Percentiles rank a stretch among this genome's conserved stretches.
Conservation (phyloP, 2,329 filamentous ascomycete species). For the Gnomoniopsis smithogilvyi region DNA sequence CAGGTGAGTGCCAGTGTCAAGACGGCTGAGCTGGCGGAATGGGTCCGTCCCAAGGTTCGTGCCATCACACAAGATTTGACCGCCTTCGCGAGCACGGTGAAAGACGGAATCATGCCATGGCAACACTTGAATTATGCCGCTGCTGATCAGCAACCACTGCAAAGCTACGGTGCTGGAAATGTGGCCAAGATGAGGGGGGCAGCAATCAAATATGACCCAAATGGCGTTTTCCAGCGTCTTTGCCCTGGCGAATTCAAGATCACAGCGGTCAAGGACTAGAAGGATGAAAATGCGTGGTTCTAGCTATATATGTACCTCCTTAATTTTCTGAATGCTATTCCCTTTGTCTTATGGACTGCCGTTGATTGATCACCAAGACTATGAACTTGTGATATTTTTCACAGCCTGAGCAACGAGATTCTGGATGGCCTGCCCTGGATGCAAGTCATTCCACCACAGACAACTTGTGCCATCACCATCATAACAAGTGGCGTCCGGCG, state of each 20-base stretch:
- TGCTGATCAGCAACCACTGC: conserved; percentile 24
- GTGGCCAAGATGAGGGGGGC: conserved; percentile 22
- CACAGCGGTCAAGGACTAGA: background rate
- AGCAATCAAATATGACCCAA: conserved; percentile 24
- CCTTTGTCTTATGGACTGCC: no score
- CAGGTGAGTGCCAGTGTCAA: background rate
- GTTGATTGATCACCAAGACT: no score
- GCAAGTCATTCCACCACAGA: no score
- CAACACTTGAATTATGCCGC: conserved; percentile 27
- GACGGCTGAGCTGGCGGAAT: background rate
- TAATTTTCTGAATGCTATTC: no score
- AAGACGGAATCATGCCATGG: conserved; percentile 22
- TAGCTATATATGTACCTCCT: no score
- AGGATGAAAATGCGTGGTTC: background rate
- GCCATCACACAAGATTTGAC: no score
- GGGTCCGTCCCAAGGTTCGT: no score
- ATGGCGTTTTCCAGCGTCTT: conserved; percentile 25
- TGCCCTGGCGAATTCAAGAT: conserved; percentile 25
- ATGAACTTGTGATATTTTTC: no score
- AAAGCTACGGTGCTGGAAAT: conserved; percentile 27
- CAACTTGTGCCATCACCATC: no score
- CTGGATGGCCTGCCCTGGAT: no score
- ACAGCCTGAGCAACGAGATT: no score
- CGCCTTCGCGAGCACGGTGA: conserved; percentile 16
- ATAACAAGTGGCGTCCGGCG: no score